These are phyloP conservation scores for Maudiozyma humilis DNA, from an alignment of 1,139 yeast genomes.

Conservation along the genomic window DNA sequence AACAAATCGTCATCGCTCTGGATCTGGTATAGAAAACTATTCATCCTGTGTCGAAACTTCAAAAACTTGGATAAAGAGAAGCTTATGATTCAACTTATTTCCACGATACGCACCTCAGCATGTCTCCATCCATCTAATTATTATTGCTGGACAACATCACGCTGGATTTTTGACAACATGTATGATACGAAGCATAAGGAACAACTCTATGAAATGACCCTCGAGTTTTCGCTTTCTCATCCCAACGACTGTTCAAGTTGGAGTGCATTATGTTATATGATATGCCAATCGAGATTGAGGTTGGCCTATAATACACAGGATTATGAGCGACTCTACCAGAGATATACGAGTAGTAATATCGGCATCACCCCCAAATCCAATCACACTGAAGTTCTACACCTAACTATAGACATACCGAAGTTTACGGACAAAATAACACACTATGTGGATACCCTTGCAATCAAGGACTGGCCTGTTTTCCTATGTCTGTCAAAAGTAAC, in stretches of 20 bases:
- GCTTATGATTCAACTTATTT: background rate
- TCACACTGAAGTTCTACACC: background rate
- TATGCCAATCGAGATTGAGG: constrained; percentile 8
- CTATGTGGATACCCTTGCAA: constrained; percentile 15
- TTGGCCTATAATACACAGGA: constrained; percentile 1
- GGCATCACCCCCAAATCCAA: background rate
- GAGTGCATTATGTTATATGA: constrained; percentile 26
- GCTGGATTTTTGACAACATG: constrained; percentile 30
- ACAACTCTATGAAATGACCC: constrained; percentile 16
- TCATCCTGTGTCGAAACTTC: constrained; percentile 9
- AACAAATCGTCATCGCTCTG: constrained; percentile 41
- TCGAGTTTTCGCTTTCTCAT: constrained; percentile 32
- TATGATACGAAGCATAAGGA: constrained; percentile 6
- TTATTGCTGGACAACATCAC: constrained; percentile 37
- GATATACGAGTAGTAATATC: background rate
- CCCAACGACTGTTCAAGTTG: constrained; percentile 41
- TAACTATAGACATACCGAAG: constrained; percentile 3
- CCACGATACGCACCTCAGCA: constrained; percentile 25
- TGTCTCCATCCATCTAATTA: constrained; percentile 37
- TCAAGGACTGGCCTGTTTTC: constrained; percentile 25
- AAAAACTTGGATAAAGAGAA: background rate
- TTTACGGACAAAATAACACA: constrained; percentile 9
- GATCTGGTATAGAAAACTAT: constrained; percentile 33
- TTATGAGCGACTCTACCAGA: constrained; percentile 1
- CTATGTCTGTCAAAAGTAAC: constrained; percentile 14